Evolutionary conservation across 805 yeast species (phyloP).

Genomic region (Yarrowia alimentaria): DNA sequence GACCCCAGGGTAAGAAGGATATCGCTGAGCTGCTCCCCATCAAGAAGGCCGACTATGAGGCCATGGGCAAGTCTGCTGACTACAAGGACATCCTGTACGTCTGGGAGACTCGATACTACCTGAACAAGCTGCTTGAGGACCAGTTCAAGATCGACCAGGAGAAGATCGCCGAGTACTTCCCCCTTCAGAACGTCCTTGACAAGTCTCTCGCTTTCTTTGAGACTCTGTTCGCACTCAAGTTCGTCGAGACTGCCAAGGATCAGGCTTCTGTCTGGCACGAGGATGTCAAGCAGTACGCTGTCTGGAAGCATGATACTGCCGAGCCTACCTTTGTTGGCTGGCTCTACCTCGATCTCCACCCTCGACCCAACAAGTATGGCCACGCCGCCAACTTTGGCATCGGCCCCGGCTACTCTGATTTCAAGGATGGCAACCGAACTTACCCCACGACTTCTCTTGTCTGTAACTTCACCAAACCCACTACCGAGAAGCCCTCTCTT

Average conservation of each 20-base stretch:
- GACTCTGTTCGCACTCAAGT: conserved; percentile 63
- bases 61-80: conserved; percentile 46
- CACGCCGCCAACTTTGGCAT: conserved; percentile 84
- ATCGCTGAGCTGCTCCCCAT: conserved; percentile 48
- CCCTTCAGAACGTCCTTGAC: conserved; percentile 61
- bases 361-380: conserved; percentile 82
- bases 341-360: conserved; percentile 77
- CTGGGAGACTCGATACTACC: conserved; percentile 75
- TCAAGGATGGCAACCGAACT: conserved; percentile 49
- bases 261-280: conserved; percentile 60
- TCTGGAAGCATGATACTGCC: conserved; percentile 55
- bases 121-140: conserved; percentile 62
- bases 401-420: conserved; percentile 60
- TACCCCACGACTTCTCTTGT: conserved; percentile 76
- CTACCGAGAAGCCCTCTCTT: conserved; percentile 65
- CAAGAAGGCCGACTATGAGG: conserved; percentile 53
- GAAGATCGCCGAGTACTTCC: conserved; percentile 74
- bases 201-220: conserved; percentile 75
- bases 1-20: conserved; percentile 60
- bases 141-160: conserved; percentile 71
- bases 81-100: conserved; percentile 45
- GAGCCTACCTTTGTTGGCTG: conserved; percentile 63
- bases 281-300: conserved; percentile 69
- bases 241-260: conserved; percentile 50
- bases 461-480: conserved; percentile 79